A percentile compares a stretch with the other conserved stretches of the same genome.
Conservation (phyloP, 352 stramenopile genomes). For the Globisporangium takayamanum region DNA sequence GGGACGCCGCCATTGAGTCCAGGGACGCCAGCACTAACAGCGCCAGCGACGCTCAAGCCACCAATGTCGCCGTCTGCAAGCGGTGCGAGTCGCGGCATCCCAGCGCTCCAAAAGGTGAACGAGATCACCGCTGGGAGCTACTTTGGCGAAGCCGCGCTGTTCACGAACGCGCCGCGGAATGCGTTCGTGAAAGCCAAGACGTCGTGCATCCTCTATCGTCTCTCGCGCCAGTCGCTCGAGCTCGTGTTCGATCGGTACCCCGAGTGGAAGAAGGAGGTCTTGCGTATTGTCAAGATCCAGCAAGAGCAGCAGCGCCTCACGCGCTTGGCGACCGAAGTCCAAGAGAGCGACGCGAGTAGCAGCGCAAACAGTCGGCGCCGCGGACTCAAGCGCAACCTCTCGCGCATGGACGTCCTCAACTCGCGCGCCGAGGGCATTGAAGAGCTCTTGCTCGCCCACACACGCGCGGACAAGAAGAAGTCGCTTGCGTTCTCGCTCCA, state of each 20-base stretch:
- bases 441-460: slow-evolving; percentile 30
- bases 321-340: slow-evolving; percentile 32
- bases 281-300: slow-evolving; percentile 57
- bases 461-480: slow-evolving; percentile 16
- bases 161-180: slow-evolving; percentile 50
- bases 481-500: slow-evolving; percentile 11
- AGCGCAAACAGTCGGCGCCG: slow-evolving; percentile 6
- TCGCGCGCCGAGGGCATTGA: slow-evolving; percentile 42
- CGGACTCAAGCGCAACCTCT: slow-evolving; percentile 20
- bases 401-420: slow-evolving; percentile 44
- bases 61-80: not conserved
- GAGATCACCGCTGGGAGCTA: slow-evolving; percentile 51
- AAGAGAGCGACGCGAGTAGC: slow-evolving; percentile 9
- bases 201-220: slow-evolving; percentile 51
- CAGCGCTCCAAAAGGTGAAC: slow-evolving; percentile 38
- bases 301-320: slow-evolving; percentile 52
- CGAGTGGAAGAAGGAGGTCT: slow-evolving; percentile 57
- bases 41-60: not conserved
- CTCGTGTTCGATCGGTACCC: slow-evolving; percentile 55
- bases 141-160: slow-evolving; percentile 52
- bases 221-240: slow-evolving; percentile 49
- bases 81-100: not conserved
- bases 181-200: slow-evolving; percentile 53
- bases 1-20: not conserved
- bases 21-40: not conserved